These are phyloP conservation scores for Chrysanthemum lavandulifolium DNA, from an alignment of 129 eudicot species.

Conservation along the genomic window DNA sequence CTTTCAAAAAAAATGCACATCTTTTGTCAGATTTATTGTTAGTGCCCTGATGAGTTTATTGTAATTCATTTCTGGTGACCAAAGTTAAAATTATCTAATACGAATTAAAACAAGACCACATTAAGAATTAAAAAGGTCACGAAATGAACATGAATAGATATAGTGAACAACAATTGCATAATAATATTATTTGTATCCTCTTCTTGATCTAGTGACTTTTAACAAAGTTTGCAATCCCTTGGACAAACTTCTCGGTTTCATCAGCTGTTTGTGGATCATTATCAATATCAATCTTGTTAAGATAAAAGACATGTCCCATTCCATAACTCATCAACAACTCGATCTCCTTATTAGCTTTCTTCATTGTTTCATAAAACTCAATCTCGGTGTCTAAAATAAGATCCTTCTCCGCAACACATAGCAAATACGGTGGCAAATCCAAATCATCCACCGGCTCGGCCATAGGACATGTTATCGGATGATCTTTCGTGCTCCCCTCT, in stretches of 20 bases:
- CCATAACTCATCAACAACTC: constrained; percentile 48
- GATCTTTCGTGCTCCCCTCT: constrained; percentile 54
- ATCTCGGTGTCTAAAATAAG: constrained; percentile 47
- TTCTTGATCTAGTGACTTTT: constrained; percentile 26
- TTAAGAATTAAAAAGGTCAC: too few species aligned
- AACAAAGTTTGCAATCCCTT: constrained; percentile 40
- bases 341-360: constrained; percentile 45
- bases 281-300: constrained; percentile 55
- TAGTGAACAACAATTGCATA: too few species aligned
- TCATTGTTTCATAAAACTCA: constrained; percentile 59
- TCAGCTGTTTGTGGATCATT: constrained; percentile 36
- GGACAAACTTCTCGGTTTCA: constrained; percentile 33
- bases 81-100: too few species aligned
- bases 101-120: too few species aligned
- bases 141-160: too few species aligned
- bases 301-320: constrained; percentile 57
- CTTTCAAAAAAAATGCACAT: too few species aligned
- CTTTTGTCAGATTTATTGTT: too few species aligned
- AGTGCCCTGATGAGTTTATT: too few species aligned
- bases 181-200: too few species aligned
- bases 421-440: constrained; percentile 45
- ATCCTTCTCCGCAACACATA: constrained; percentile 62
- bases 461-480: constrained; percentile 74
- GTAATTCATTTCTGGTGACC: too few species aligned
- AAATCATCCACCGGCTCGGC: constrained; percentile 35